These are phyloP conservation scores for Talaromyces adpressus DNA, from an alignment of 495 filamentous ascomycete species.

Conservation along the genomic window DNA sequence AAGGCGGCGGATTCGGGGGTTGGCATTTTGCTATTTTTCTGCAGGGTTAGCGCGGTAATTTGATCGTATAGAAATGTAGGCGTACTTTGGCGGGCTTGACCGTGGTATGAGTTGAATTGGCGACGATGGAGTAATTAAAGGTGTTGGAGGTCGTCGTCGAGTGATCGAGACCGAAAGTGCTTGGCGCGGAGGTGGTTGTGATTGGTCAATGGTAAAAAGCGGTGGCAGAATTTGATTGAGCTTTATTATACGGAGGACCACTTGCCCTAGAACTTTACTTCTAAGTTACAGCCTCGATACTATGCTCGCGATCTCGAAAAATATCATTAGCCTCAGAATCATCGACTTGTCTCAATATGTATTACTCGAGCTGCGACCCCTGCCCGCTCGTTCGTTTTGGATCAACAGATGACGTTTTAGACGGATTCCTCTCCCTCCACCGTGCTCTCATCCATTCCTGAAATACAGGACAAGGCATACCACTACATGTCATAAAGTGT, in stretches of 20 bases:
- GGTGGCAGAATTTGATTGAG: background rate
- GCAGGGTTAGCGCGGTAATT: background rate
- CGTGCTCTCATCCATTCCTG: background rate
- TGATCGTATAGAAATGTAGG: background rate
- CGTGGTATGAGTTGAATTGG: background rate
- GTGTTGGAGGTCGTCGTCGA: background rate
- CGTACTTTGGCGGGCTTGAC: slow-evolving; percentile 7
- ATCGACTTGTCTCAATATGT: no score
- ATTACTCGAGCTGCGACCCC: background rate
- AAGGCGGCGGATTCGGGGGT: slow-evolving; percentile 90
- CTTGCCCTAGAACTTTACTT: background rate
- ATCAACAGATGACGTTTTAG: background rate
- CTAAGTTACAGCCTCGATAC: no score
- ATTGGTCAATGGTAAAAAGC: slow-evolving; percentile 16
- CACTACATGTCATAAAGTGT: background rate
- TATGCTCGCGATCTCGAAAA: no score
- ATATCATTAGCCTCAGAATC: no score
- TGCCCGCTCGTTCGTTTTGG: background rate
- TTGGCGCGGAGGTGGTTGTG: slow-evolving; percentile 9
- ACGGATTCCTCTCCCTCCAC: background rate
- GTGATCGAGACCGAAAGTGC: background rate
- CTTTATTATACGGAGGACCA: background rate
- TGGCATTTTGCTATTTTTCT: slow-evolving; percentile 49
- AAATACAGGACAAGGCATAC: background rate
- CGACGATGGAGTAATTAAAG: background rate